Evolutionary conservation across 306 rosid genomes (phyloP), one percentile per base, ranked within the genome.

Genomic region (Cicer arietinum): DNA sequence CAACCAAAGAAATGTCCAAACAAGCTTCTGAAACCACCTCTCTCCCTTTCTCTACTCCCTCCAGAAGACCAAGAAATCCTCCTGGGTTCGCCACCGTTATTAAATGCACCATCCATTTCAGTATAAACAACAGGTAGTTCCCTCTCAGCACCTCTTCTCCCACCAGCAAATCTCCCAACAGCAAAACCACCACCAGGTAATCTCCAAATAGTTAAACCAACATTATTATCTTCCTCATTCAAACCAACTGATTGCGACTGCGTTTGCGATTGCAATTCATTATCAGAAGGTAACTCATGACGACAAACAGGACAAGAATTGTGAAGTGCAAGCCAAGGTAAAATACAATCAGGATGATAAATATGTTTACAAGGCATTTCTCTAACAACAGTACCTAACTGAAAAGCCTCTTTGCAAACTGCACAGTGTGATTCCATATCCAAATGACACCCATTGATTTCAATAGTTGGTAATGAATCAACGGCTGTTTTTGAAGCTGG

Each of bases 241-340:
- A 80, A 61, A 1, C 53, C 40, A 42, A 50, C 18, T 0, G 74
- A 8, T 7, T 77, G 76, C n/a, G 65, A 44, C 12, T 40, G 50
- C 1, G 73, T 42, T 0, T 18, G 43, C 9, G 43, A 1, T 3
- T 13, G 71, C 8, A 11, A 0, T 6, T 25, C 35, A 25, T 25
- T 25, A 25, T 25, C 93, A 1, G 85, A 12, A 0, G 92, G 96
- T 9, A 91, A 80, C 71, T 91, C 92, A 12, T 85, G 90, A 8
- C 98, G 92, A 74, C 98, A 93, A 46, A 91, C 98, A 0, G 98
- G 98, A 45, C 98, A 93, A 3, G 97, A 93, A 67, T 91, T 93
- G 17, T 85, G 90, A 73, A 90, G 82, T 1, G 87, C 81, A 6
- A 91, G 94, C 97, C 98, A 91, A 6, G 98, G 98, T 1, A 89